phyloP scores from a whole-genome alignment of 2,329 filamentous ascomycete genomes.

The Hypoxylon sp. region DNA sequence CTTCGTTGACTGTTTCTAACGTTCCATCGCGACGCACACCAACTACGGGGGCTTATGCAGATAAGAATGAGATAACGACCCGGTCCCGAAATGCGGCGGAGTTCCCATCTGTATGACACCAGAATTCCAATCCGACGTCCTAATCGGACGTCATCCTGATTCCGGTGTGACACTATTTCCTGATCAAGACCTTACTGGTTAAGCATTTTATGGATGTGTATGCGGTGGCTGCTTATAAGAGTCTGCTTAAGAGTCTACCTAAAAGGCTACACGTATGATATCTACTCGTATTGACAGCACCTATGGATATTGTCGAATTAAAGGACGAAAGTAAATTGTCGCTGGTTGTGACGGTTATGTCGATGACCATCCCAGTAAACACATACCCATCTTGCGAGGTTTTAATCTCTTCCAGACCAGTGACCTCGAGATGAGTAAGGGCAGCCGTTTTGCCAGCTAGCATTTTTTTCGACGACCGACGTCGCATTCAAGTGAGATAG shows the following conservation, averaged over 20 bases:
- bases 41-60: constrained; percentile 1
- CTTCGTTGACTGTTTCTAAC: not conserved
- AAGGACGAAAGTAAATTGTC: not conserved
- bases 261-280: constrained; percentile 9
- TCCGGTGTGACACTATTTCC: not conserved
- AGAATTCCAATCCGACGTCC: constrained; percentile 6
- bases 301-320: not conserved
- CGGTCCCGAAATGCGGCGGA: constrained; percentile 17
- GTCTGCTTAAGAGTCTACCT: not conserved
- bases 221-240: not conserved
- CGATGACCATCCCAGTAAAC: not conserved
- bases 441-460: not conserved
- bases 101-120: constrained; percentile 18
- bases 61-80: constrained; percentile 9
- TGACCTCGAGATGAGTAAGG: constrained; percentile 6
- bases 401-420: not conserved
- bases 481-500: constrained; percentile 7
- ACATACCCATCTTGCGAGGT: not conserved
- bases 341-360: not conserved
- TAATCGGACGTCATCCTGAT: constrained; percentile 8
- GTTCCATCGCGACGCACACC: constrained; percentile 5
- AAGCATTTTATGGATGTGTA: not conserved
- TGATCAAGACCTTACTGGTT: not conserved
- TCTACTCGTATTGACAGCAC: not conserved
- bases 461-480: not conserved